These are phyloP conservation scores for Diplodia intermedia DNA, from an alignment of 2,329 filamentous ascomycete genomes.

Conservation along the genomic window DNA sequence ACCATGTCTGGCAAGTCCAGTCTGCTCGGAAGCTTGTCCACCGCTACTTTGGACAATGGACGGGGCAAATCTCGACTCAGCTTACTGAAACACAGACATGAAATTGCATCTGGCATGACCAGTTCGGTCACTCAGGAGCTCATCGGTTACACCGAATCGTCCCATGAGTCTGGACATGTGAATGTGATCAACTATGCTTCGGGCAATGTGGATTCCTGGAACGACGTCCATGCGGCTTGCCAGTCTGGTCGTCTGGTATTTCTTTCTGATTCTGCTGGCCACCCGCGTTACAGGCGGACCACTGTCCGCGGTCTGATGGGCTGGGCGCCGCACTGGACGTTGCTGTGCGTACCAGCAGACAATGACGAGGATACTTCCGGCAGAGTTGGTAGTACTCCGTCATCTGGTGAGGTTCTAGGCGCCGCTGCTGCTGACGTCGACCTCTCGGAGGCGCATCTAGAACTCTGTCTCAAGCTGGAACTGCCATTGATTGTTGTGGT, in stretches of 20 bases:
- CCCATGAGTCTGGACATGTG: conserved; percentile 6
- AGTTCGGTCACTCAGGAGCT: conserved; percentile 95
- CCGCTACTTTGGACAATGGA: conserved; percentile 88
- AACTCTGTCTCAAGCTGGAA: conserved; percentile 81
- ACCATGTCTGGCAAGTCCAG: conserved; percentile 94
- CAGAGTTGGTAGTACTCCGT: conserved; percentile 55
- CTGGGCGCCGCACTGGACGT: conserved; percentile 93
- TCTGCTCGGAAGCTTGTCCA: conserved; percentile 84
- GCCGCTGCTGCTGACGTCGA: conserved; percentile 67
- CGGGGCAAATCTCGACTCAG: conserved; percentile 87
- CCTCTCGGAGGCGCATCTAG: conserved; percentile 78
- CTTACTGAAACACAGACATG: conserved; percentile 89
- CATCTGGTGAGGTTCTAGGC: conserved; percentile 60
- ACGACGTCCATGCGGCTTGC: conserved; percentile 85
- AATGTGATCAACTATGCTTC: conserved; percentile 74
- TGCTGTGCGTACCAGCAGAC: conserved; percentile 86
- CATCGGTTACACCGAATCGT: conserved; percentile 70
- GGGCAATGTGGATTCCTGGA: conserved; percentile 89
- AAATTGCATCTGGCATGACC: conserved; percentile 88
- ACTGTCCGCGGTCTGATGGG: conserved; percentile 89
- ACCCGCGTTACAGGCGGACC: conserved; percentile 86
- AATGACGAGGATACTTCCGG: conserved; percentile 62
- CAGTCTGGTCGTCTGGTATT: conserved; percentile 80
- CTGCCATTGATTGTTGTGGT: conserved; percentile 82
- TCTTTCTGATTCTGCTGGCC: conserved; percentile 89